These are phyloP conservation scores for Hericium coralloides DNA, from an alignment of 768 basidiomycete genomes.

Conservation along the genomic window DNA sequence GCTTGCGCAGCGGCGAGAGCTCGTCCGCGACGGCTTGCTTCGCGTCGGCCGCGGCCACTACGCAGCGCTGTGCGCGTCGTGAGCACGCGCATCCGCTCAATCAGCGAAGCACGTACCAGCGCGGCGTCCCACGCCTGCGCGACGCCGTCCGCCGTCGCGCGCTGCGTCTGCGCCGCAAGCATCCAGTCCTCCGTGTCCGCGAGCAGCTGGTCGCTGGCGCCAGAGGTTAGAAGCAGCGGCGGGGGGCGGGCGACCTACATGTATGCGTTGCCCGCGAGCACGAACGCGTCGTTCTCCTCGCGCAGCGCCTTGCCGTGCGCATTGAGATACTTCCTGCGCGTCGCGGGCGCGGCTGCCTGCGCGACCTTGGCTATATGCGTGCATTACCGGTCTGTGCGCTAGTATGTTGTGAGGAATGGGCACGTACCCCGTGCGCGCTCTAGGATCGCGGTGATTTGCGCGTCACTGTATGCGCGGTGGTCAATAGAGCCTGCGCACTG, in stretches of 20 bases:
- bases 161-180: not conserved
- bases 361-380: not conserved
- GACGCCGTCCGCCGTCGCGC: not conserved
- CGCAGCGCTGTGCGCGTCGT: not conserved
- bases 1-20: not conserved
- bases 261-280: conserved; percentile 10
- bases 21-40: not conserved
- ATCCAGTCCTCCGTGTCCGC: not conserved
- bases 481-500: too few species aligned
- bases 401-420: not conserved
- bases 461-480: not conserved
- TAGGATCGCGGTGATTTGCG: not conserved
- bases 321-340: conserved; percentile 6
- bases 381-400: not conserved
- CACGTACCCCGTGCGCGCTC: not conserved
- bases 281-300: conserved; percentile 3
- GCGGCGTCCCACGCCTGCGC: not conserved
- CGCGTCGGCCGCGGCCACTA: not conserved
- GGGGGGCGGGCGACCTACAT: conserved; percentile 5
- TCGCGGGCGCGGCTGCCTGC: not conserved
- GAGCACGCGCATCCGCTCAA: not conserved
- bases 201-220: not conserved
- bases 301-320: conserved; percentile 2
- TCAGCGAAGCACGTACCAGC: not conserved
- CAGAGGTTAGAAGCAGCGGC: not conserved